Conservation (phyloP, 306 rosid genomes). For the Comarum palustre region DNA sequence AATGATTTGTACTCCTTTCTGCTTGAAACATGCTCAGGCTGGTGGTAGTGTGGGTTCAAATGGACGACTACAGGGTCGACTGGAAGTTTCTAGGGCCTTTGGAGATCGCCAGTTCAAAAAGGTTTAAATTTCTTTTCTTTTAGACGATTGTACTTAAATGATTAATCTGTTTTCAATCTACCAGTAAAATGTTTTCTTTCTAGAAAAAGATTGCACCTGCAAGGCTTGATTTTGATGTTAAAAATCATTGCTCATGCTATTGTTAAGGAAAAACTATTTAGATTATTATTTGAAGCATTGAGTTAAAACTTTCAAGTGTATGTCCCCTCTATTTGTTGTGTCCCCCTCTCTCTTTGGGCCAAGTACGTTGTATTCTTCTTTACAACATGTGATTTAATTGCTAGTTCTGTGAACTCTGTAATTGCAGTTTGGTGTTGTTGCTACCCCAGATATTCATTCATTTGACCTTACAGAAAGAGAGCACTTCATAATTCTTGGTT, state of each 20-base stretch:
- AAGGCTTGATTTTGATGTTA: neutral
- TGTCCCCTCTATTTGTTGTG: neutral
- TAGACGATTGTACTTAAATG: neutral
- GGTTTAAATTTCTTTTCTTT: constrained; percentile 36
- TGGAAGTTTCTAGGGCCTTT: constrained; percentile 84
- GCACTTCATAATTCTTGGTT: constrained; percentile 87
- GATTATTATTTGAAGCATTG: neutral
- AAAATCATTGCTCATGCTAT: neutral
- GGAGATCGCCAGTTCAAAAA: constrained; percentile 92
- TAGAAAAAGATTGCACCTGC: neutral
- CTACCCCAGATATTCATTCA: constrained; percentile 75
- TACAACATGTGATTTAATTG: neutral
- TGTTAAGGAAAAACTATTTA: neutral
- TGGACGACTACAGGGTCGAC: constrained; percentile 84
- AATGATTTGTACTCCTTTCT: neutral
- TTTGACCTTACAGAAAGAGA: constrained; percentile 74
- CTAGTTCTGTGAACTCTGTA: constrained; percentile 21
- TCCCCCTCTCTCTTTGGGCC: neutral
- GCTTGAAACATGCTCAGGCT: constrained; percentile 47
- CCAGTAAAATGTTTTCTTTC: neutral
- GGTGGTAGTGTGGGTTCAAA: constrained; percentile 82
- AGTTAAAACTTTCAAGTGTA: neutral
- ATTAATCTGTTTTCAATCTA: neutral
- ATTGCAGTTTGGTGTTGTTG: constrained; percentile 82
- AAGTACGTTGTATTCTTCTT: neutral